Conservation (phyloP, 2,329 filamentous ascomycete genomes). For the Aspergillus luchuensis region DNA sequence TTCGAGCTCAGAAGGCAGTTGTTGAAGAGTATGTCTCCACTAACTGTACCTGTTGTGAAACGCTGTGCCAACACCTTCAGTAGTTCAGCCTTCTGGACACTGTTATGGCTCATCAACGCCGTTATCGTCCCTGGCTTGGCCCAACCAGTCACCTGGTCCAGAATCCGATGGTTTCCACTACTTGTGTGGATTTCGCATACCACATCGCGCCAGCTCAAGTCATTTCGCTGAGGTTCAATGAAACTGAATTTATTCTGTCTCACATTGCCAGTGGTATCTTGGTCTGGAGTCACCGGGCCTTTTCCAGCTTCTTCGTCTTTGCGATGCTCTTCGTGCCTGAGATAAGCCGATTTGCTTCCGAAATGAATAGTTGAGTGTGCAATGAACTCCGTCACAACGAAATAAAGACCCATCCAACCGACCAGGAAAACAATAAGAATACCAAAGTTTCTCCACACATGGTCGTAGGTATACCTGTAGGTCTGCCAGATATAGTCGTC, state of each 20-base stretch:
- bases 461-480: constrained; percentile 58
- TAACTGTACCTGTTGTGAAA: constrained; percentile 82
- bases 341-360: constrained; percentile 9
- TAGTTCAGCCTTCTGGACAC: constrained; percentile 87
- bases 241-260: constrained; percentile 26
- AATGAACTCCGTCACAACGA: constrained; percentile 45
- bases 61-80: constrained; percentile 82
- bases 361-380: constrained; percentile 70
- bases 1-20: constrained; percentile 64
- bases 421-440: constrained; percentile 66
- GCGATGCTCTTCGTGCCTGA: constrained; percentile 1
- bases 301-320: constrained; percentile 7
- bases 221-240: constrained; percentile 62
- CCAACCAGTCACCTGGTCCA: constrained; percentile 86
- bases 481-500: constrained; percentile 58
- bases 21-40: constrained; percentile 80
- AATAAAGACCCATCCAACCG: constrained; percentile 62
- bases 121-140: constrained; percentile 89
- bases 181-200: constrained; percentile 80
- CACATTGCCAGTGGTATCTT: background rate
- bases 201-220: constrained; percentile 81
- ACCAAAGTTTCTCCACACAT: constrained; percentile 71
- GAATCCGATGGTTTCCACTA: constrained; percentile 67
- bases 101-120: constrained; percentile 85
- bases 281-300: background rate